Conservation (phyloP, 331 rosid species). For the Telfairia occidentalis region DNA sequence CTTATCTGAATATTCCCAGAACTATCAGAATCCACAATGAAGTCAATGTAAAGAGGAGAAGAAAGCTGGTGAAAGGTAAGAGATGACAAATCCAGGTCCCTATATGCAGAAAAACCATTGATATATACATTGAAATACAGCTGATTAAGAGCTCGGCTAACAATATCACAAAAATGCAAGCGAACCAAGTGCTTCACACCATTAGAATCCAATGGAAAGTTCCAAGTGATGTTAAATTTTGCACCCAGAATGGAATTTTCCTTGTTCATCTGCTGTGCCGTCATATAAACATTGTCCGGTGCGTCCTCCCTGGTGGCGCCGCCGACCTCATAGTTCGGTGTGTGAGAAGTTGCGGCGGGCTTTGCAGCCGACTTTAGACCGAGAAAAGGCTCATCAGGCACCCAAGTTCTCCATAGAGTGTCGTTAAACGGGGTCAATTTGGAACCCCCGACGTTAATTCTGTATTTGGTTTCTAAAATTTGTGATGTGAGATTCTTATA, state of each 20-base stretch:
- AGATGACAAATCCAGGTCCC: slow-evolving; percentile 70
- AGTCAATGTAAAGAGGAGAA: slow-evolving; percentile 67
- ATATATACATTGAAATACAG: slow-evolving; percentile 76
- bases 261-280: slow-evolving; percentile 79
- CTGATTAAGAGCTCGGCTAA: slow-evolving; percentile 48
- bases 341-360: slow-evolving; percentile 35
- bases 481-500: slow-evolving; percentile 49
- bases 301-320: slow-evolving; percentile 62
- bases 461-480: slow-evolving; percentile 66
- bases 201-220: slow-evolving; percentile 43
- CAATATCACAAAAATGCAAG: slow-evolving; percentile 87
- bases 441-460: slow-evolving; percentile 90
- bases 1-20: slow-evolving; percentile 50
- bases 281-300: slow-evolving; percentile 80
- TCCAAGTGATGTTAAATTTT: slow-evolving; percentile 74
- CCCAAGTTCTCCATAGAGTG: slow-evolving; percentile 91
- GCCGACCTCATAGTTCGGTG: slow-evolving; percentile 60
- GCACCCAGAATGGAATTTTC: slow-evolving; percentile 33
- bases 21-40: slow-evolving; percentile 52
- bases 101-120: slow-evolving; percentile 56
- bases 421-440: slow-evolving; percentile 86
- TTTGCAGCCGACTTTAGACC: slow-evolving; percentile 57
- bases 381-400: slow-evolving; percentile 69
- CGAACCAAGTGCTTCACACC: slow-evolving; percentile 48
- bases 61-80: slow-evolving; percentile 48